Base-by-base conservation (phyloP, 805 yeast species). In the Hanseniaspora thailandica region DNA sequence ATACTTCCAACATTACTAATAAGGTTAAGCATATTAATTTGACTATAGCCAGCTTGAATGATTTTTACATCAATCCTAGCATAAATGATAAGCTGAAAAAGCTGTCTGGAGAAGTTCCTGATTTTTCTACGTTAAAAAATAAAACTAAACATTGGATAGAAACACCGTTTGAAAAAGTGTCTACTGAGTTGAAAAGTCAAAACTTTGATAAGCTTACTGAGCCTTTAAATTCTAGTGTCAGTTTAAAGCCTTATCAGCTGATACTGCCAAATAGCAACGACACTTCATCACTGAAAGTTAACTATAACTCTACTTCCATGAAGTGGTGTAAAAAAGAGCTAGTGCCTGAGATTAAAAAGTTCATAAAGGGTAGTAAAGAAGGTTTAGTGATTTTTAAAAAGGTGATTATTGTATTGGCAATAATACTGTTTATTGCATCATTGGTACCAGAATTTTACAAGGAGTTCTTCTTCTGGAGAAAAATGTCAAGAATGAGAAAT, bases 61-160 rank as follows among this genome's bases (percentile, higher is more conserved):
- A 81, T 55, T 64, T 90, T 54, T 62, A 76, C 15, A 84, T 93
- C 12, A 86, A 96, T 1, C 60, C 77, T 0, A 67, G 80, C 0
- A 80, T 89, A 40, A 76, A 85, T 57, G 63, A 64, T 1, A 76
- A 80, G 28, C 69, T 93, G 17, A 75, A 76, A 3, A 57, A 61
- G 0, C 65, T 88, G 40, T 68, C 76, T 20, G 66, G 68, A 0
- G 69, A 76, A 2, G 67, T 84, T 0, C 95, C 94, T 0, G 76
- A 78, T 56, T 86, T 86, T 63, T 77, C 75, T 2, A 72, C 74
- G 7, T 81, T 86, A 3, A 75, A 80, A 61, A 76, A 80, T 55
- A 73, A 74, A 20, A 80, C 93, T 0, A 72, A 77, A 41, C 54
- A 62, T 0, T 59, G 80, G 38, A 73, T 90, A 8, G 66, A 74